Evolutionary conservation across 345 rosid genomes (phyloP).

Genomic region (Sapria himalayana): DNA sequence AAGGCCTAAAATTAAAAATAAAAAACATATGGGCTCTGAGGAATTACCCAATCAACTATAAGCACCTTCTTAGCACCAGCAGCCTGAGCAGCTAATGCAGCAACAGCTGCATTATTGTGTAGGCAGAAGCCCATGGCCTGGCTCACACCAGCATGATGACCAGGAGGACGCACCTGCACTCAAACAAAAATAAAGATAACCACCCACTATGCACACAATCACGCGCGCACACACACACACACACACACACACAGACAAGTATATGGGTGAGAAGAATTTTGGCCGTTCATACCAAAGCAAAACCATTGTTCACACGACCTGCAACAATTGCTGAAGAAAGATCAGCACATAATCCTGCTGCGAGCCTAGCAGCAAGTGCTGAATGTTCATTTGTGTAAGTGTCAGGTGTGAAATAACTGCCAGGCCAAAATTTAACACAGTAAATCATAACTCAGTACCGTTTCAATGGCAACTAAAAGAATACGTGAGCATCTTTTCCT

Average conservation of each 20-base stretch:
- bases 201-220: too few species aligned
- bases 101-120: slow-evolving; percentile 95
- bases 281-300: slow-evolving; percentile 81
- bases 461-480: background rate
- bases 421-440: slow-evolving; percentile 6
- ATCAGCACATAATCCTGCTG: slow-evolving; percentile 93
- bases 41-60: slow-evolving; percentile 82
- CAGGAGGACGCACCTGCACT: slow-evolving; percentile 87
- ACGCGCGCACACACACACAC: too few species aligned
- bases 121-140: slow-evolving; percentile 98
- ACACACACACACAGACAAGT: too few species aligned
- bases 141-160: slow-evolving; percentile 91
- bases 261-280: too few species aligned
- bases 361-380: slow-evolving; percentile 93
- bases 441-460: background rate
- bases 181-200: background rate
- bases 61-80: slow-evolving; percentile 89
- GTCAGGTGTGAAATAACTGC: slow-evolving; percentile 92
- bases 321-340: slow-evolving; percentile 67
- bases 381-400: slow-evolving; percentile 96
- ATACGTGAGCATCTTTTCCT: too few species aligned
- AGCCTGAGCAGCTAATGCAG: slow-evolving; percentile 77
- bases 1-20: background rate
- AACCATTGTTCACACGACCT: slow-evolving; percentile 70
- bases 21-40: too few species aligned